Conservation (phyloP, 1,139 yeast genomes). For the Candida sojae region DNA sequence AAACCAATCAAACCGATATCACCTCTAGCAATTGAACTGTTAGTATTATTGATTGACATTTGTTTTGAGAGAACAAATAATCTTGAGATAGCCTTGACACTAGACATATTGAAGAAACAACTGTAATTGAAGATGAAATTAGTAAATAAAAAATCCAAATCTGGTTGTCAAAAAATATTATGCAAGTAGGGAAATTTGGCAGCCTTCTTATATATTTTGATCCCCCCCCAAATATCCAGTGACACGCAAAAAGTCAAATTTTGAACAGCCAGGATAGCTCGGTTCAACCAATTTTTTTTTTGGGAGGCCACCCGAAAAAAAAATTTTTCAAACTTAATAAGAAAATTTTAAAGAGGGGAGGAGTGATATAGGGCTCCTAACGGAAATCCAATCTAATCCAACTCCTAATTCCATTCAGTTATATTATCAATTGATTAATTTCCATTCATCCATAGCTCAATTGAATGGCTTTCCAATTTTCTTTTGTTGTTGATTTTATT, state of each 20-base stretch:
- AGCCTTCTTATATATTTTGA: not conserved
- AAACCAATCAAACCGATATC: slow-evolving; percentile 99
- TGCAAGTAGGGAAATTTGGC: not conserved
- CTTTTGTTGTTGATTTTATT: not conserved
- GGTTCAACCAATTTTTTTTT: not conserved
- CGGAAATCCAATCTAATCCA: too few species aligned
- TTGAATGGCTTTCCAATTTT: not conserved
- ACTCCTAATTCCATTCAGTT: not conserved
- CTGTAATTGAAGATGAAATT: not conserved
- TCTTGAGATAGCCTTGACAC: slow-evolving; percentile 11
- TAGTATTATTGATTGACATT: slow-evolving; percentile 19
- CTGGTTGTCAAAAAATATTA: not conserved
- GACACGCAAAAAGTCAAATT: not conserved
- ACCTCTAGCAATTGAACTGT: slow-evolving; percentile 53
- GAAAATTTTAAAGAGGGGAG: not conserved
- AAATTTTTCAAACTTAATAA: not conserved
- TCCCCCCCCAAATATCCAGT: not conserved
- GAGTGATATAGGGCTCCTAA: too few species aligned
- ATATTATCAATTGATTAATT: not conserved
- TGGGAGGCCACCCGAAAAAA: not conserved
- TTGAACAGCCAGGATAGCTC: not conserved
- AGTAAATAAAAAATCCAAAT: not conserved
- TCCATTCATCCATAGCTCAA: not conserved
- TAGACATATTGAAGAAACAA: not conserved
- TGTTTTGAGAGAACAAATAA: slow-evolving; percentile 12